Evolutionary conservation across 1,284 basidiomycete genomes (phyloP).

Genomic region (Baeospora myosura): DNA sequence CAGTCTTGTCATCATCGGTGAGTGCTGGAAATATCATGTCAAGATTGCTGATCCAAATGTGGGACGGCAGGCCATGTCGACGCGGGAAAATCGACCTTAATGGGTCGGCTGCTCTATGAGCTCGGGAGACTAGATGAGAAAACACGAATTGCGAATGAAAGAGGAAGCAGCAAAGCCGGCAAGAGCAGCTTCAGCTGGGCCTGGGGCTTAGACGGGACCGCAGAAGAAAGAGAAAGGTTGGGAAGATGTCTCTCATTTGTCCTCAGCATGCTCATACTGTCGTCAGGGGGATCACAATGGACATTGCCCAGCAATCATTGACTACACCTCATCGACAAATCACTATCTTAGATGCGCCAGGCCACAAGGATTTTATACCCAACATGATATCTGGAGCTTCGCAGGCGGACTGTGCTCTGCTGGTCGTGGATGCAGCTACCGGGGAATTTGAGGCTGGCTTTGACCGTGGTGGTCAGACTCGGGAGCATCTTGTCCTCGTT

Average conservation of each 20-base stretch:
- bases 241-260: slow-evolving; percentile 16
- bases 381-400: slow-evolving; percentile 99
- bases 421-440: slow-evolving; percentile 88
- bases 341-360: slow-evolving; percentile 93
- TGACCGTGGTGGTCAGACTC: slow-evolving; percentile 90
- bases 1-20: slow-evolving; percentile 91
- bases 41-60: slow-evolving; percentile 3
- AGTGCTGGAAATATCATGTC: slow-evolving; percentile 20
- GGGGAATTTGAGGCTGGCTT: slow-evolving; percentile 98
- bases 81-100: slow-evolving; percentile 96
- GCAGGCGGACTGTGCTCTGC: slow-evolving; percentile 91
- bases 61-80: slow-evolving; percentile 81
- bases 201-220: slow-evolving; percentile 92
- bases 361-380: slow-evolving; percentile 95
- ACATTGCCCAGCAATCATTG: slow-evolving; percentile 85
- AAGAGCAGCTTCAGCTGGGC: slow-evolving; percentile 97
- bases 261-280: slow-evolving; percentile 7
- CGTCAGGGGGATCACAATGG: slow-evolving; percentile 91
- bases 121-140: slow-evolving; percentile 85
- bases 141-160: slow-evolving; percentile 77
- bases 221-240: slow-evolving; percentile 88
- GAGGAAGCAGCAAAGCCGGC: slow-evolving; percentile 85
- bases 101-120: slow-evolving; percentile 92
- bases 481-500: slow-evolving; percentile 90
- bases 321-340: slow-evolving; percentile 73